Base-by-base conservation (phyloP, 163 green algal genomes). In the Volvox carteri region DNA sequence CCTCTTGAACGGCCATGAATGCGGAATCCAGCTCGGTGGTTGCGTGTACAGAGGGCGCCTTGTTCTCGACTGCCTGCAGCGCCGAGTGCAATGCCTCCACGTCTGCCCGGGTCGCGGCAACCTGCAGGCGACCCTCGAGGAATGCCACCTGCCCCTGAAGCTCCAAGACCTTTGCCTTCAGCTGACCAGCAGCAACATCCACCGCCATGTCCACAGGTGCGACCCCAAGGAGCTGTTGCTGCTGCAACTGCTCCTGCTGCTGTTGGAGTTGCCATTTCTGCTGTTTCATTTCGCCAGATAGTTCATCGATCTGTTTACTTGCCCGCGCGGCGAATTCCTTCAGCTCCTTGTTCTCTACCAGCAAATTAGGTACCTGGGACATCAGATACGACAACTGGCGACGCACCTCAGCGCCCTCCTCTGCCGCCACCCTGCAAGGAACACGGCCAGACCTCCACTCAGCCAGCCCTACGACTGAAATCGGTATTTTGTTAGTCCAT, bases 291-390 rank as follows among this genome's bases (percentile, higher is more conserved):
- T 9, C 52, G 54, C 33, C 11, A 16, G 37, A 28, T 41, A 87
- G 48, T 0, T 72, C 76, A 73, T 35, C n/a, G 8, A 90, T 73
- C 3, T 21, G 86, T 50, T 52, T 44, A 1, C 21, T 76, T 6
- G 54, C 16, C 4, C 28, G 33, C 2, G 86, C 48, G 1, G 50
- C 62, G 18, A 81, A 50, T 0, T 67, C 23, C 60, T 90, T 90
- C 46, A 90, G 86, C 76, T 86, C 76, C 3, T 44, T 74, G 30
- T 86, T 85, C 50, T 90, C 86, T 3, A 28, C 46, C 25, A 74
- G 54, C 16, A 86, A 54, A 1, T 52, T 50, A 1, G 84, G 84
- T 30, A 89, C 75, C 62, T 52, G 48, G 0, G 86, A 46, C 52
- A 84, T 74, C 23, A 90, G 76, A 35, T 58, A 75, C 11, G 77